Base-by-base conservation (phyloP, 1,284 basidiomycete genomes). In the Moesziomyces sp. region DNA sequence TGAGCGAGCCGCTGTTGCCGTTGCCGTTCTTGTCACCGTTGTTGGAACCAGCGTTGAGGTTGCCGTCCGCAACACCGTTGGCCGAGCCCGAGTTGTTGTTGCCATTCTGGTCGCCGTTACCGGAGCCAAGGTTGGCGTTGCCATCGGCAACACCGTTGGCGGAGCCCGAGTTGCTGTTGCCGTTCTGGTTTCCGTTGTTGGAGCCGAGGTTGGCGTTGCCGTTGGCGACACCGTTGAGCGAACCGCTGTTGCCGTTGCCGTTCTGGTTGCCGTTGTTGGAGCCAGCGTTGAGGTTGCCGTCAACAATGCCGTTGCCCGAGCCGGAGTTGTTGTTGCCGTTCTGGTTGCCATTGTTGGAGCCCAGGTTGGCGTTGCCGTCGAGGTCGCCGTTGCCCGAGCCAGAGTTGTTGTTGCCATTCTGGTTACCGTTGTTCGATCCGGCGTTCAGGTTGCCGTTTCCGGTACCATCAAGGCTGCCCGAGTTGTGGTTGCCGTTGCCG, bases 11-110 rank as follows among this genome's bases (percentile, higher is more conserved):
- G 6, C 49, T 30, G 54, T 67, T 67, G 44, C 40, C 16, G 54
- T 67, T 61, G 26, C 64, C 64, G 21, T 56, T 60, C 40, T 67
- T 23, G 35, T 45, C 38, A 18, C 64, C 64, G 30, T 61, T 67
- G 50, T 50, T 38, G 18, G 38, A 48, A 13, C 64, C 58, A 21
- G 52, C 13, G 54, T 67, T 67, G 30, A 8, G 45, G 21, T 59
- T 60, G 38, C 63, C 63, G 11, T 54, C 52, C 13, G 38, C 58
- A 19, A 19, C n/a, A n/a, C 46, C 46, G 30, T 48, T 48, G 13
- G 11, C 14, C 8, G 46, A 48, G 9, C 46, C 46, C 24, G 16
- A 10, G 26, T 48, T 48, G n/a, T 23, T n/a, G 30, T 48, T 48
- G 26, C 46, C 46, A 16, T 48, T 26, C 18, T 26, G 8, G 26